Evolutionary conservation across 106 monocot species (phyloP).

Genomic region (Allium sativum): DNA sequence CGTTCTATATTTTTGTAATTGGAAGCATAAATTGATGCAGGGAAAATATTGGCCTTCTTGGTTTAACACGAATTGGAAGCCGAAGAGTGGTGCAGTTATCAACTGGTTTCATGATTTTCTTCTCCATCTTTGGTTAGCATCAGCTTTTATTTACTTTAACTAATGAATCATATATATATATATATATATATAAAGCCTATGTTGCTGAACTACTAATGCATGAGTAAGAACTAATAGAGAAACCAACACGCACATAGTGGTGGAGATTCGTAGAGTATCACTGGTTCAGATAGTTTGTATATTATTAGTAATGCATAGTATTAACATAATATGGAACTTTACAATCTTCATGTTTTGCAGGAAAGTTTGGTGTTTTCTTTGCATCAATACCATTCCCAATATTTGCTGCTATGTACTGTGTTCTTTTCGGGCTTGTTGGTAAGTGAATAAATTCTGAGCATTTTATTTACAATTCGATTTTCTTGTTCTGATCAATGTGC

Average conservation of each 20-base stretch:
- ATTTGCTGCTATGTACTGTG: constrained; percentile 74
- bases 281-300: no score
- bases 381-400: constrained; percentile 86
- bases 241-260: no score
- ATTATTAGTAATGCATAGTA: no score
- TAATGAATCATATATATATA: not conserved
- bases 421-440: constrained; percentile 81
- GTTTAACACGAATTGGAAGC: constrained; percentile 65
- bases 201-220: no score
- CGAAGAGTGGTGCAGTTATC: constrained; percentile 76
- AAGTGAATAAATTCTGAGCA: no score
- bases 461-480: no score
- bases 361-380: constrained; percentile 85
- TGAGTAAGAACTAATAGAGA: no score
- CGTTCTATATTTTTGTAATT: no score
- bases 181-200: no score
- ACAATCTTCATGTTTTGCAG: constrained; percentile 17
- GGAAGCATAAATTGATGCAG: constrained; percentile 36
- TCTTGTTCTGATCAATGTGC: no score
- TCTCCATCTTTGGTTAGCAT: constrained; percentile 68
- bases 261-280: no score
- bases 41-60: constrained; percentile 79
- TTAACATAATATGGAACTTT: no score
- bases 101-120: constrained; percentile 82
- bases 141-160: not conserved